Base-by-base conservation (phyloP, 768 basidiomycete species). In the Suillus plorans region DNA sequence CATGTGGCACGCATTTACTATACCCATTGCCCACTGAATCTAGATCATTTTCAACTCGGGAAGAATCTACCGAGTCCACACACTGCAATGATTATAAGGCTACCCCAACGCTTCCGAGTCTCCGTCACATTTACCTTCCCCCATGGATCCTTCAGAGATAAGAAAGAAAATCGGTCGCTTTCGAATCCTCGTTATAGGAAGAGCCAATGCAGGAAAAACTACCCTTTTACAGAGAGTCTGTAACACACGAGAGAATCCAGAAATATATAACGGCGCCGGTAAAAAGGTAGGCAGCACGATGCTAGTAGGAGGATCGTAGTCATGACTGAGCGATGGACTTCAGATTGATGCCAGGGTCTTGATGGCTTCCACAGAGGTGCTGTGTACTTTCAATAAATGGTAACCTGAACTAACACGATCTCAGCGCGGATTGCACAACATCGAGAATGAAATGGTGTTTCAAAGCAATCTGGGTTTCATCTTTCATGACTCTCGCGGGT, bases 401-500 rank as follows among this genome's bases (percentile, higher is more conserved):
- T 58, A n/a, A 45, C 44, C 9, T 20, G 44, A n/a, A 45, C 20
- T n/a, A 4, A 45, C 44, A 2, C 10, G 10, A 16, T 12, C 1
- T 58, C 18, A 49, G 25, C 5, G 57, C 77, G 80, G 79, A 22
- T 4, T 22, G 6, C 79, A 80, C 67, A 66, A 81, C 61, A 75
- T 80, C 34, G 62, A 74, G 56, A 62, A 68, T 41, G 66, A 72
- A 62, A 71, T 78, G 47, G 65, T 71, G 8, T 81, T 77, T 66
- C 56, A 49, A 31, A 77, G 70, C 68, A 77, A 77, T 39, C 68
- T 65, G 4, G 57, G 67, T 3, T 81, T 79, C 66, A 71, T 80
- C 25, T 81, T 81, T 63, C 81, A 81, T 45, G 80, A 82, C n/a
- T 45, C 44, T 2, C 44, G 44, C 9, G 44, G 44, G 20, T 45